Base-by-base conservation (phyloP, 2,329 filamentous ascomycete species). In the Fusarium continuum region DNA sequence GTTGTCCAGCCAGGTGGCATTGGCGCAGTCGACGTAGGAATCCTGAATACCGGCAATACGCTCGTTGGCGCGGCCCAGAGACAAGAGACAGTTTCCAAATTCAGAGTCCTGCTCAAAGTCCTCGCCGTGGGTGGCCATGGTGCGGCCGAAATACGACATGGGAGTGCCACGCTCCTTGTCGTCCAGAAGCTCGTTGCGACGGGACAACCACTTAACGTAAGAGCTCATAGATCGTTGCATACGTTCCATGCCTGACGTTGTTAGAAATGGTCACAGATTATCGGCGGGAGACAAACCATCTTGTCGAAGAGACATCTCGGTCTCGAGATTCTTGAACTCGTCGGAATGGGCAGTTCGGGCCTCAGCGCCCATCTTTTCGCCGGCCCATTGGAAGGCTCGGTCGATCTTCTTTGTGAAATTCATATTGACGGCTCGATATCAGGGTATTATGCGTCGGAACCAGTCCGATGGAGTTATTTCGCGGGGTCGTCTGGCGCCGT, bases 301-400 rank as follows among this genome's bases (percentile, higher is more conserved):
- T 67, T 96, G 89, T 64, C 94, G 87, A 71, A 97, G 82, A 55
- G 86, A 84, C 93, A 98, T 98, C 79, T 98, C 94, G 51, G 86
- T 83, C 79, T 98, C 93, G 70, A 98, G 80, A 58, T 86, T 85
- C 79, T 91, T 96, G 85, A 98, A 98, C 73, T 97, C 91, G 47
- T 98, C 93, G 0, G 92, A 91, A 64, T 92, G 88, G 75, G 84
- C 87, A 9, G 94, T 97, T 80, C 93, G 95, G 78, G 89, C 85
- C 78, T 97, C 93, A 66, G 87, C 87, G 70, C 94, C 94, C 91
- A 98, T 97, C 79, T 93, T 92, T 81, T 98, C 94, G 69, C 92
- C 92, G 31, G 93, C 92, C 94, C 94, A 98, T 89, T 98, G 94
- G 82, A 94, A 96, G 82, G 96, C 89, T 74, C 94, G 90, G 79